Evolutionary conservation across 2,329 filamentous ascomycete species (phyloP).

Genomic region (Neobulgaria alba): DNA sequence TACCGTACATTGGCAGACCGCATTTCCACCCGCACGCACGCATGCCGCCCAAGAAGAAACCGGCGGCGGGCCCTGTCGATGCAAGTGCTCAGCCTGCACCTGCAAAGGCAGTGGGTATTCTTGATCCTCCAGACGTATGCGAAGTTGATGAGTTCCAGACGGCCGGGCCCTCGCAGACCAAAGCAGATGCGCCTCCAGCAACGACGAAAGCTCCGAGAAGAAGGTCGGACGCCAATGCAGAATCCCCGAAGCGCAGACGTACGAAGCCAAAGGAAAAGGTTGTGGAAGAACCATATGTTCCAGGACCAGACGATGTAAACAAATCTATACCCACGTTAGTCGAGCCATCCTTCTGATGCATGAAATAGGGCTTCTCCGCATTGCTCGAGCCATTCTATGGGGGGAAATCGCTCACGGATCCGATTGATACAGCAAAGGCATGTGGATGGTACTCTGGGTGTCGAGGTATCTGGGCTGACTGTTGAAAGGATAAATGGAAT

Average conservation of each 20-base stretch:
- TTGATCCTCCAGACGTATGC: not conserved
- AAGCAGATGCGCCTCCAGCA: slow-evolving; percentile 3
- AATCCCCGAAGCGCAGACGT: slow-evolving; percentile 21
- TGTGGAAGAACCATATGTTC: slow-evolving; percentile 11
- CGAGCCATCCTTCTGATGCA: no score
- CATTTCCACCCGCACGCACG: slow-evolving; percentile 3
- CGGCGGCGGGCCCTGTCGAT: slow-evolving; percentile 16
- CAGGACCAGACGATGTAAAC: slow-evolving; percentile 22
- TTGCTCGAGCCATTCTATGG: slow-evolving; percentile 63
- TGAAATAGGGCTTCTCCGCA: slow-evolving; percentile 51
- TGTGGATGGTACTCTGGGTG: not conserved
- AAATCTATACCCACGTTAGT: no score
- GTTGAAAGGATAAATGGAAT: slow-evolving; percentile 86
- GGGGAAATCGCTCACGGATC: slow-evolving; percentile 54
- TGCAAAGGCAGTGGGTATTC: slow-evolving; percentile 10
- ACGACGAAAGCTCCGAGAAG: no score
- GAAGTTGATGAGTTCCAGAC: slow-evolving; percentile 5
- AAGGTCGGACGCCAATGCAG: slow-evolving; percentile 6
- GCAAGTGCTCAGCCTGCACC: slow-evolving; percentile 10
- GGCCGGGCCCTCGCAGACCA: no score
- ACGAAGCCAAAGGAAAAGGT: slow-evolving; percentile 12
- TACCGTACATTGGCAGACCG: no score
- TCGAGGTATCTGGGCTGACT: slow-evolving; percentile 23
- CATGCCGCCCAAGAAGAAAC: slow-evolving; percentile 25
- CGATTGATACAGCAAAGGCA: slow-evolving; percentile 54